Percentiles rank a stretch among this genome's conserved stretches.
Conservation (phyloP, 371 early-diverging fungal genomes). For the Conidiobolus incongruus region DNA sequence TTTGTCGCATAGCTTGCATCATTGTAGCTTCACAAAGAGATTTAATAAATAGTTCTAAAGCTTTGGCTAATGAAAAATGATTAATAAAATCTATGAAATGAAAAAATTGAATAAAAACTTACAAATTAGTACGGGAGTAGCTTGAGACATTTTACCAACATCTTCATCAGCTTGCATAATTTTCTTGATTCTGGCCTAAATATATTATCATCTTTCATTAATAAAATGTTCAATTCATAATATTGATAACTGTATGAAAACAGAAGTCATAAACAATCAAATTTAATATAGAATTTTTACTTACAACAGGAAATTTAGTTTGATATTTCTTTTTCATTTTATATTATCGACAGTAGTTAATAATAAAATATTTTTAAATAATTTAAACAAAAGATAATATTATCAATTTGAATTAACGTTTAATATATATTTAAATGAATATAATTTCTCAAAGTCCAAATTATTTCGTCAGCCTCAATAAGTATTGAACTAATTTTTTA, state of each 20-base stretch:
- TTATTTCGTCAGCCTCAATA: too few relatives aligned
- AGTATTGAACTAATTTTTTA: too few relatives aligned
- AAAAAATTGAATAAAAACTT: constrained; percentile 12
- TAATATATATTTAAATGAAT: too few relatives aligned
- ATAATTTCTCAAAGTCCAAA: too few relatives aligned
- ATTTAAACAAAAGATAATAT: too few relatives aligned
- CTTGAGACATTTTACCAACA: constrained; percentile 98
- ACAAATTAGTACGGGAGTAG: constrained; percentile 94
- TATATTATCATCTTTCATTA: neutral
- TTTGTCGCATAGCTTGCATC: constrained; percentile 51
- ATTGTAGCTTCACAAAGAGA: constrained; percentile 57
- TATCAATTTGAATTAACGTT: too few relatives aligned
- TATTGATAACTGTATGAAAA: neutral
- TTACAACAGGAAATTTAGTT: constrained; percentile 76
- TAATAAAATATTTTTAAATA: too few relatives aligned
- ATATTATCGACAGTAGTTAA: too few relatives aligned
- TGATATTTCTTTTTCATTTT: constrained; percentile 69
- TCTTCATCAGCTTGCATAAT: constrained; percentile 99
- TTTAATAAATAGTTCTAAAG: constrained; percentile 86
- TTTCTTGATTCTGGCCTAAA: constrained; percentile 96
- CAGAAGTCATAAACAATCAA: neutral
- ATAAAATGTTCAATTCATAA: constrained; percentile 2
- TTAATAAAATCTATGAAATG: neutral
- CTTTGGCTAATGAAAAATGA: constrained; percentile 42
- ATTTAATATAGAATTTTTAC: constrained; percentile 4